Percentiles rank a stretch among this genome's conserved stretches.
phyloP scores from a whole-genome alignment of 768 basidiomycete species.

The Trichaptum fuscoviolaceum region DNA sequence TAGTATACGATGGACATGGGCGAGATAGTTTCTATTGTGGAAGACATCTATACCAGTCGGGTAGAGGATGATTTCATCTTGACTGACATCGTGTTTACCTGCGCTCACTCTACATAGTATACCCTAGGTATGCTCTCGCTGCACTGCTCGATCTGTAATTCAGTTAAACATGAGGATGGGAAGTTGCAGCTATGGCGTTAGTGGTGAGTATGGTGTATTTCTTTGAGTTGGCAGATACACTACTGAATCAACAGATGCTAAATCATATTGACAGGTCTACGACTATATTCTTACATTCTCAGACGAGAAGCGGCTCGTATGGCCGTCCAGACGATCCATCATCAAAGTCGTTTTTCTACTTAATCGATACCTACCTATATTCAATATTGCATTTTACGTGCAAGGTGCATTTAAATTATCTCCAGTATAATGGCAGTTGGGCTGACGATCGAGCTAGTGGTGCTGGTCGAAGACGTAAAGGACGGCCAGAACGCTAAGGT shows the following conservation, averaged over 20 bases:
- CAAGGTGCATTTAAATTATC: background rate
- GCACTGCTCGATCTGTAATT: no score
- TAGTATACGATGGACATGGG: no score
- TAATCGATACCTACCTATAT: slow-evolving; percentile 1
- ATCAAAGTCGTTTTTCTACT: slow-evolving; percentile 13
- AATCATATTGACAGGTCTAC: background rate
- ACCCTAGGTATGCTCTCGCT: no score
- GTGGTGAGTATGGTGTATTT: no score
- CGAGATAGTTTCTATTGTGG: no score
- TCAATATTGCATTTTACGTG: background rate
- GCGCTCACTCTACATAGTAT: no score
- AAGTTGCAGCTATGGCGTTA: no score
- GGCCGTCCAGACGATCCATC: background rate
- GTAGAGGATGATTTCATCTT: no score
- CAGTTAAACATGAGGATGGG: no score
- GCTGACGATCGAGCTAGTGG: background rate
- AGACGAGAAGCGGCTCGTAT: background rate
- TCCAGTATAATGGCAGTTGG: background rate
- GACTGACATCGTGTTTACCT: no score
- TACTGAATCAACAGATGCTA: background rate
- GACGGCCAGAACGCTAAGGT: background rate
- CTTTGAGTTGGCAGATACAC: no score
- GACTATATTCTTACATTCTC: slow-evolving; percentile 1
- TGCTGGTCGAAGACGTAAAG: background rate
- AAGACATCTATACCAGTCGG: no score